Percentiles rank a stretch among this genome's conserved stretches.
Evolutionary conservation across 1,284 basidiomycete genomes (phyloP).

Genomic region (Ceratobasidium papillatum): DNA sequence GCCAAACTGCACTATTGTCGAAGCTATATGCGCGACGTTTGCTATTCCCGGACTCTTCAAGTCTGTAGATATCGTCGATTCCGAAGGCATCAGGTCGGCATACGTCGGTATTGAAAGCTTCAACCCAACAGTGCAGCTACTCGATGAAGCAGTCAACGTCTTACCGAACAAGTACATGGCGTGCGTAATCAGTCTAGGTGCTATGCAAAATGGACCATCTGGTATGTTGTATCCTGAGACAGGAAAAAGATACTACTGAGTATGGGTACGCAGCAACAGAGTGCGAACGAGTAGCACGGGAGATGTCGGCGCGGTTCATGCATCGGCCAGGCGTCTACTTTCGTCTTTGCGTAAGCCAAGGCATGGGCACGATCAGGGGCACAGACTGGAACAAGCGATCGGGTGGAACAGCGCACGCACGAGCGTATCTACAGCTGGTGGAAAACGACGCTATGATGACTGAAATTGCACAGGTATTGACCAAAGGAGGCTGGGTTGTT

Average conservation of each 20-base stretch:
- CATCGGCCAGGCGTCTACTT: not conserved
- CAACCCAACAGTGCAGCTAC: not conserved
- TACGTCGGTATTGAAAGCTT: not conserved
- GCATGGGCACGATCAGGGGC: not conserved
- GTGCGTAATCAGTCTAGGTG: not conserved
- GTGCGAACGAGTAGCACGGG: not conserved
- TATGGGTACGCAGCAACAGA: not conserved
- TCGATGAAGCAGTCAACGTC: not conserved
- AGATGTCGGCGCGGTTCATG: not conserved
- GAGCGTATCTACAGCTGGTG: not conserved
- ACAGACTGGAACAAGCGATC: not conserved
- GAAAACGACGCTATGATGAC: not conserved
- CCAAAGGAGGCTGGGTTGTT: not conserved
- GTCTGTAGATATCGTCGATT: not conserved
- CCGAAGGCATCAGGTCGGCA: not conserved
- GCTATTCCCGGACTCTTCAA: constrained; percentile 18
- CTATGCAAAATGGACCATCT: not conserved
- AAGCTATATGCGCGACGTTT: constrained; percentile 5
- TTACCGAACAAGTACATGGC: not conserved
- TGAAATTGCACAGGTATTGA: not conserved
- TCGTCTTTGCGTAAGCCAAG: not conserved
- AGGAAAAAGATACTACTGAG: not conserved
- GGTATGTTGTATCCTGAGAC: not conserved
- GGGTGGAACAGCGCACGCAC: not conserved
- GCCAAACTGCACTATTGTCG: constrained; percentile 12